Evolutionary conservation across 148 eudicot genomes (phyloP).

Genomic region (Dysphania ambrosioides): DNA sequence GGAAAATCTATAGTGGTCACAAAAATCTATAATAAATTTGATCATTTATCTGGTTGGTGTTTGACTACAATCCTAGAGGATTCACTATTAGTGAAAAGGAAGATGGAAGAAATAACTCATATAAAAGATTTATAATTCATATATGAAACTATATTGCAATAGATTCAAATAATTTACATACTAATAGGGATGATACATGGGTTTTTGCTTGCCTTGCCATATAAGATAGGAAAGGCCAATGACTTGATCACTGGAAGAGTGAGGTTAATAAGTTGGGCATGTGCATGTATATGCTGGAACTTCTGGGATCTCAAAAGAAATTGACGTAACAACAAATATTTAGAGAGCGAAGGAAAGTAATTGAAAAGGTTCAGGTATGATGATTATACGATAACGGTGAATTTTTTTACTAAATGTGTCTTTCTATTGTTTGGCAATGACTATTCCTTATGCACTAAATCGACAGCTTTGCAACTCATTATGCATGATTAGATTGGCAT

Average conservation of each 20-base stretch:
- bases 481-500: neutral
- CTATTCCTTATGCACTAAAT: too few relatives aligned
- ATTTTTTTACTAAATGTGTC: too few relatives aligned
- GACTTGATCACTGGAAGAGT: neutral
- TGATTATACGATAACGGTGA: too few relatives aligned
- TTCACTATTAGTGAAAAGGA: neutral
- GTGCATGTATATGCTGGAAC: too few relatives aligned
- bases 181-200: neutral
- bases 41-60: constrained; percentile 1
- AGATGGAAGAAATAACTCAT: neutral
- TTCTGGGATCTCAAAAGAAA: too few relatives aligned
- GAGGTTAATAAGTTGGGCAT: too few relatives aligned
- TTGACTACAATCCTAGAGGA: neutral
- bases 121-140: neutral
- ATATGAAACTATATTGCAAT: neutral
- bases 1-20: neutral
- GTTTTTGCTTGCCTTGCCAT: neutral
- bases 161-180: neutral
- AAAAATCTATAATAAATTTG: neutral
- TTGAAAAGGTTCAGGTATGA: too few relatives aligned
- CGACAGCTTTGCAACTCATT: too few relatives aligned
- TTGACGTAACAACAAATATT: too few relatives aligned
- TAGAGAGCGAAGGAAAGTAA: too few relatives aligned
- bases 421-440: too few relatives aligned
- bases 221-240: neutral